Conservation (phyloP, 495 filamentous ascomycete species). For the Lasiosphaeria miniovina region DNA sequence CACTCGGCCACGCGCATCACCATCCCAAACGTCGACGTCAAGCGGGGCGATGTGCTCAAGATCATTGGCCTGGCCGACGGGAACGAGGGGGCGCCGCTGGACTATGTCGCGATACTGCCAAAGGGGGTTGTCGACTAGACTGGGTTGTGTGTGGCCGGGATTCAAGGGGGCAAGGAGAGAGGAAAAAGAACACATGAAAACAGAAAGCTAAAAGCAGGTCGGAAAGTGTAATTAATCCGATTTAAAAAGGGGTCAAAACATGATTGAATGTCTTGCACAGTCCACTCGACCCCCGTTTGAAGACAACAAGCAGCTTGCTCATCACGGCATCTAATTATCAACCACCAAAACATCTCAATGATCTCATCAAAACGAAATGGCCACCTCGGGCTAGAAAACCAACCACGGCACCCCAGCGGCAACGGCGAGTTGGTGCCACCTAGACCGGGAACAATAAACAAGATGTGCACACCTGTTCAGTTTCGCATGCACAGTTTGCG, state of each 20-base stretch:
- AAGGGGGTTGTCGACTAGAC: conserved; percentile 55
- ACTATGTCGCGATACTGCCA: conserved; percentile 64
- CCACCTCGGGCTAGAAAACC: too few relatives aligned
- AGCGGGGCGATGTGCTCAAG: conserved; percentile 55
- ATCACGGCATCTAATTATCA: too few relatives aligned
- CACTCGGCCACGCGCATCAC: conserved; percentile 62
- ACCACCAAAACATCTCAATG: too few relatives aligned
- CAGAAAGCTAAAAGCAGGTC: background rate
- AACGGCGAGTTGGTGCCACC: too few relatives aligned
- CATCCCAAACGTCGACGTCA: conserved; percentile 49
- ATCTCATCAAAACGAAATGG: too few relatives aligned
- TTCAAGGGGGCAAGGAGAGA: background rate
- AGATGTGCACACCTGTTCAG: too few relatives aligned
- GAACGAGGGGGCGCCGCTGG: conserved; percentile 59
- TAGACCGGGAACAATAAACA: too few relatives aligned
- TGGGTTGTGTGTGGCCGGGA: background rate
- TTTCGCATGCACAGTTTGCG: too few relatives aligned
- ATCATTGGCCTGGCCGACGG: conserved; percentile 59
- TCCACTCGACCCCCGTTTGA: too few relatives aligned
- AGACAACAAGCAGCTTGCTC: too few relatives aligned
- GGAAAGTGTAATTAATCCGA: background rate
- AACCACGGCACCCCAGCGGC: too few relatives aligned
- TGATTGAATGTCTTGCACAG: background rate
- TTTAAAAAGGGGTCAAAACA: background rate
- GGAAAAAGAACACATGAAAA: background rate